Conservation (phyloP, 2,329 filamentous ascomycete species). For the Myriosclerotinia curreyana region DNA sequence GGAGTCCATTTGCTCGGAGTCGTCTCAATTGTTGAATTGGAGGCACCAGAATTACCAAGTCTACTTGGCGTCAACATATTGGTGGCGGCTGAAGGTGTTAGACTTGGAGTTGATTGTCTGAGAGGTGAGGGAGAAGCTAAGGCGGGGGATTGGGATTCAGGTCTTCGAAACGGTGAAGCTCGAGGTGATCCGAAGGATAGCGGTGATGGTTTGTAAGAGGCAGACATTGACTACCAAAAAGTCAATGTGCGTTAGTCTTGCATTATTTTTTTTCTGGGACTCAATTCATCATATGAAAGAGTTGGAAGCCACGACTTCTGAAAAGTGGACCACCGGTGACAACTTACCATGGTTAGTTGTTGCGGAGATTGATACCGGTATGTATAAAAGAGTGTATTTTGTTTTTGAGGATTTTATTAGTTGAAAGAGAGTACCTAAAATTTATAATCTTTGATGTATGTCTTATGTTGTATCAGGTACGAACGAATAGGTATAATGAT, state of each 20-base stretch:
- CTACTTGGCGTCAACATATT: conserved; percentile 43
- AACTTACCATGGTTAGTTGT: conserved; percentile 23
- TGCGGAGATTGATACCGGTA: conserved; percentile 16
- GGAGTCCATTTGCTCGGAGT: conserved; percentile 33
- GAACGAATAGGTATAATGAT: background rate
- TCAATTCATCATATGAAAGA: conserved; percentile 10
- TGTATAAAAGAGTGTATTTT: background rate
- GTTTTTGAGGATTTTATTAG: background rate
- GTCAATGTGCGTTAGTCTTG: conserved; percentile 11
- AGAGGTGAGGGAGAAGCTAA: conserved; percentile 66
- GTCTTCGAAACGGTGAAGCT: conserved; percentile 61
- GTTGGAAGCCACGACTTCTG: conserved; percentile 17
- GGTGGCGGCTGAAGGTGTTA: conserved; percentile 59
- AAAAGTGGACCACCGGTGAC: conserved; percentile 21
- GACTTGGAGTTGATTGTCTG: conserved; percentile 57
- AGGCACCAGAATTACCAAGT: conserved; percentile 42
- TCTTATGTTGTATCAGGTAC: background rate
- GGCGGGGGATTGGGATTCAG: conserved; percentile 53
- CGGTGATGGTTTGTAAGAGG: conserved; percentile 67
- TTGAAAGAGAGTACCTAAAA: background rate
- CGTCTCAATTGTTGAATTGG: conserved; percentile 39
- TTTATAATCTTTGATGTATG: conserved; percentile 1
- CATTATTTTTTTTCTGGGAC: conserved; percentile 17
- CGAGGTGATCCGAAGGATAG: conserved; percentile 70
- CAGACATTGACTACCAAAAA: conserved; percentile 32